These are phyloP conservation scores for Emericellopsis cladophorae DNA, from an alignment of 2,329 filamentous ascomycete species.

Conservation along the genomic window DNA sequence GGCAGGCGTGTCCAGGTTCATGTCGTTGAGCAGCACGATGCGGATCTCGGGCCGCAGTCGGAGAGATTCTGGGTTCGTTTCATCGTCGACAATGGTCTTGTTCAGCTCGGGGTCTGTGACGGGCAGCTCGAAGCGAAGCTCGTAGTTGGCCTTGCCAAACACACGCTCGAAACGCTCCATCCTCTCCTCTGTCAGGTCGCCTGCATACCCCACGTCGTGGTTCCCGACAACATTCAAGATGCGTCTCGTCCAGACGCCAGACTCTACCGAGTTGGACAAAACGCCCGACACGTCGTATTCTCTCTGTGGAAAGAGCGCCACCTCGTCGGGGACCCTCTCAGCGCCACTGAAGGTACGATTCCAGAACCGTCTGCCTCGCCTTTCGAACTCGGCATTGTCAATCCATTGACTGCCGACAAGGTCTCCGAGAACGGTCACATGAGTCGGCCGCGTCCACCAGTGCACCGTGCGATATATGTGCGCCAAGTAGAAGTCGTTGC, in stretches of 20 bases:
- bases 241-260: slow-evolving; percentile 53
- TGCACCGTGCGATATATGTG: slow-evolving; percentile 78
- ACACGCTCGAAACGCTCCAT: slow-evolving; percentile 69
- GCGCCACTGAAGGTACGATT: slow-evolving; percentile 60
- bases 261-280: slow-evolving; percentile 28
- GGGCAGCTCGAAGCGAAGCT: slow-evolving; percentile 59
- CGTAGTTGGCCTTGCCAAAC: slow-evolving; percentile 87
- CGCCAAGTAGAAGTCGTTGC: slow-evolving; percentile 89
- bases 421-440: slow-evolving; percentile 82
- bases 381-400: slow-evolving; percentile 67
- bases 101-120: slow-evolving; percentile 23
- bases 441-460: slow-evolving; percentile 79
- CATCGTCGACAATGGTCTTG: slow-evolving; percentile 26
- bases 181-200: slow-evolving; percentile 68
- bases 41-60: slow-evolving; percentile 57
- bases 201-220: slow-evolving; percentile 93
- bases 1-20: slow-evolving; percentile 85
- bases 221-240: slow-evolving; percentile 90
- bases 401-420: slow-evolving; percentile 95
- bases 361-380: slow-evolving; percentile 68
- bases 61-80: slow-evolving; percentile 29
- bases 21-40: slow-evolving; percentile 77
- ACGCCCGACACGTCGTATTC: slow-evolving; percentile 38
- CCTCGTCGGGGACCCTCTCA: slow-evolving; percentile 46
- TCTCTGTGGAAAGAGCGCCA: slow-evolving; percentile 32